Evolutionary conservation across 345 rosid genomes (phyloP).

Genomic region (Populus simonii): DNA sequence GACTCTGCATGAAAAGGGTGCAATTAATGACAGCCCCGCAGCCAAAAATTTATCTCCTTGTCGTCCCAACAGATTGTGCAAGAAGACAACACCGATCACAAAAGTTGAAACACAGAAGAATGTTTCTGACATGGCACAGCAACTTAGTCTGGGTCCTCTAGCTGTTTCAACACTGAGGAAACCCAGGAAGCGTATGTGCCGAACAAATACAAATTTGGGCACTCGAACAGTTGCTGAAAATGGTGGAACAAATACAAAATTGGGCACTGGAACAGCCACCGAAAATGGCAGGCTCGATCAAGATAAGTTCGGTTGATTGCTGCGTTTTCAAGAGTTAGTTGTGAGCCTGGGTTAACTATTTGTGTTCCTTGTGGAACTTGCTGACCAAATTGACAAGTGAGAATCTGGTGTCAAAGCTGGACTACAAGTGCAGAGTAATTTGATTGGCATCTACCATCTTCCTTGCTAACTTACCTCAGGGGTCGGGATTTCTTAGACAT

Average conservation of each 20-base stretch:
- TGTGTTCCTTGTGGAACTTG: not conserved
- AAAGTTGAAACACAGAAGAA: conserved; percentile 33
- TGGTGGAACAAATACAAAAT: conserved; percentile 30
- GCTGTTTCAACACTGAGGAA: conserved; percentile 39
- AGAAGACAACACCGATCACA: conserved; percentile 35
- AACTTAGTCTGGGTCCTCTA: conserved; percentile 51
- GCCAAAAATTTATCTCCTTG: conserved; percentile 22
- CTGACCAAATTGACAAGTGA: not conserved
- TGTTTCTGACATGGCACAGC: conserved; percentile 35
- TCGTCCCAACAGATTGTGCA: conserved; percentile 44
- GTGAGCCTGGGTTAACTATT: not conserved
- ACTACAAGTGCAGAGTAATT: not conserved
- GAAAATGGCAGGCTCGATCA: conserved; percentile 22
- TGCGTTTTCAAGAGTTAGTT: not conserved
- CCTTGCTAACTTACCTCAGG: not conserved
- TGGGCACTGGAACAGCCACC: conserved; percentile 27
- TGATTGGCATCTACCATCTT: not conserved
- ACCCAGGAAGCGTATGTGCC: conserved; percentile 48
- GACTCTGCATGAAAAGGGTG: conserved; percentile 32
- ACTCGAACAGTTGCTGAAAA: conserved; percentile 28
- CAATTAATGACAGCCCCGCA: conserved; percentile 16
- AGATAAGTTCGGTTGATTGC: conserved; percentile 12
- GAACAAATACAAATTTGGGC: conserved; percentile 34
- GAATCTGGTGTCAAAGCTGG: not conserved
- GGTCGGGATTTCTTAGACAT: not conserved